Base-by-base conservation (phyloP, 2,329 filamentous ascomycete species). In the Fusarium torulosum region DNA sequence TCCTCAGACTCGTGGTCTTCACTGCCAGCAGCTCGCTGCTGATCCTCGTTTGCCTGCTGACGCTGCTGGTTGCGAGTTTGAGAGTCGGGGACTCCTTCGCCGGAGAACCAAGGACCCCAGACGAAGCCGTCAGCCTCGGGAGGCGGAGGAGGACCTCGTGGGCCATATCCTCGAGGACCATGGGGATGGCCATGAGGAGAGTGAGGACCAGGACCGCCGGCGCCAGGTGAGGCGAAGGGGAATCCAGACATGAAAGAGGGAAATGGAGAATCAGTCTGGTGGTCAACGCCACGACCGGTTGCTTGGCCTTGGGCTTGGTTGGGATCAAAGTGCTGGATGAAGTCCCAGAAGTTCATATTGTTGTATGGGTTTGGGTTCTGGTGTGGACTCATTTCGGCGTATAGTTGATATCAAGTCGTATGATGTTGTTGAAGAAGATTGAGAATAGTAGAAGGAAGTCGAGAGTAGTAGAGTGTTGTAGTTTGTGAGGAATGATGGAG, bases 201-300 rank as follows among this genome's bases (percentile, higher is more conserved):
- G 17, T 47, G 53, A 38, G 53, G 33, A 15, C 38, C 47, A 31
- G 61, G 49, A 37, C 52, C 59, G 7, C 49, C 62, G 15, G 50
- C 47, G 25, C 64, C 60, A 13, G 70, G 70, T 13, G 61, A 65
- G 41, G 67, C 69, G 59, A 79, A 80, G 27, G 79, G 77, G 53
- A 80, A 80, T 23, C 77, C 77, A 2, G 72, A 57, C 37, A 73
- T 72, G 53, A 75, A 75, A 52, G 51, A 60, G 43, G 66, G 61
- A 43, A 70, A 64, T 55, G 66, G 68, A 29, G 72, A 56, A 33
- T 69, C 71, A 50, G 69, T 72, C 37, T 74, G 69, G 63, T 80
- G 79, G 58, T 82, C 81, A 54, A 81, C 77, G 45, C 80, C 79
- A 19, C 74, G 73, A 41, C 80, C 79, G 35, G 75, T 67, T 15